A percentile compares a stretch with the other conserved stretches of the same genome.
Conservation (phyloP, 2,329 filamentous ascomycete species). For the Ilyonectria sp. region DNA sequence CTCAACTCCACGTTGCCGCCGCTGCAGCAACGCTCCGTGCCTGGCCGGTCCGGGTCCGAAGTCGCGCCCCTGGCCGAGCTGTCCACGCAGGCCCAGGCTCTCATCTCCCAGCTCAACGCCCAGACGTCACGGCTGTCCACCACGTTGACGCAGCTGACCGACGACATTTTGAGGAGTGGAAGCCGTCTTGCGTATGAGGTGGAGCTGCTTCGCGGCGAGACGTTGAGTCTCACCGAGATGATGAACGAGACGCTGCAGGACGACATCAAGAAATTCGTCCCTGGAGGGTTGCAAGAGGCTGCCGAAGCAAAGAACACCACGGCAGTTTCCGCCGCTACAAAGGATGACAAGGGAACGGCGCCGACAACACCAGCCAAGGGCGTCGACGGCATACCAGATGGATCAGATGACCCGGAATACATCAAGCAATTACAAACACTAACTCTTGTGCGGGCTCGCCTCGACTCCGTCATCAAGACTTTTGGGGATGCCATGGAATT, state of each 20-base stretch:
- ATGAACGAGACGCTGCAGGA: constrained; percentile 80
- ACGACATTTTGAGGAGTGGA: constrained; percentile 93
- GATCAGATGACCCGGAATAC: constrained; percentile 71
- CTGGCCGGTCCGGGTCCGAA: constrained; percentile 44
- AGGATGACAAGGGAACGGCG: constrained; percentile 38
- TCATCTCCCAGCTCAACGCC: constrained; percentile 90
- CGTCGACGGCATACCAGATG: constrained; percentile 31
- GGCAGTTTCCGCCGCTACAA: constrained; percentile 21
- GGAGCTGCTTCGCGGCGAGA: constrained; percentile 91
- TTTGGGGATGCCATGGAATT: constrained; percentile 98
- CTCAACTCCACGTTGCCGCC: constrained; percentile 85
- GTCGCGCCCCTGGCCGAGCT: constrained; percentile 80
- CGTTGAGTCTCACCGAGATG: constrained; percentile 83
- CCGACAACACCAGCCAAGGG: constrained; percentile 42
- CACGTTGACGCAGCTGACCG: constrained; percentile 89
- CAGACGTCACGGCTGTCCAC: constrained; percentile 88
- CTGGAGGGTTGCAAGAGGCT: constrained; percentile 60
- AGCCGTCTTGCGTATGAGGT: constrained; percentile 94
- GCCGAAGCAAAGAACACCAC: constrained; percentile 45
- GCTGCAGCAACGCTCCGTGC: constrained; percentile 64
- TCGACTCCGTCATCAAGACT: constrained; percentile 90
- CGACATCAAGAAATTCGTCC: constrained; percentile 82
- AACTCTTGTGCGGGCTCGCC: constrained; percentile 83
- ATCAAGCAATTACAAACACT: constrained; percentile 87
- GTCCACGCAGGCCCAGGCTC: constrained; percentile 83